Evolutionary conservation across 148 eudicot species (phyloP).

Genomic region (Nepenthes mirabilis): DNA sequence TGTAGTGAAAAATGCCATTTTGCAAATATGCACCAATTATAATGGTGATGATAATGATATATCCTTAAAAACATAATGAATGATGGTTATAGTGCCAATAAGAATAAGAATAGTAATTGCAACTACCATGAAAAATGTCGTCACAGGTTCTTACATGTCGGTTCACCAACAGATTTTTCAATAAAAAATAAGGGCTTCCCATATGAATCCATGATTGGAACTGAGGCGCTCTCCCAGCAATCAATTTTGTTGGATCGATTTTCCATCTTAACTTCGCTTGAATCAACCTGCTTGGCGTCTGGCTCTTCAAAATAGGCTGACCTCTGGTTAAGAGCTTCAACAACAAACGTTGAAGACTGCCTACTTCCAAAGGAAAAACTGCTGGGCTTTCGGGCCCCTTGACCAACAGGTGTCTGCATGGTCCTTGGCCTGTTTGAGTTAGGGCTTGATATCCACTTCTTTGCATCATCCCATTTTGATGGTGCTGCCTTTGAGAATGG

Average conservation of each 20-base stretch:
- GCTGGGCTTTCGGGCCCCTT: conserved; percentile 25
- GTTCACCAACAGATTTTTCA: conserved; percentile 25
- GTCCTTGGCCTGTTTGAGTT: conserved; percentile 29
- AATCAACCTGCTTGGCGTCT: conserved; percentile 44
- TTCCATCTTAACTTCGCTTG: conserved; percentile 26
- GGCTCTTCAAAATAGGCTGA: conserved; percentile 52
- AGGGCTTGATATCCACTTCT: conserved; percentile 75
- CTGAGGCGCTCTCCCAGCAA: conserved; percentile 34
- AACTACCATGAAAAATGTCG: neutral
- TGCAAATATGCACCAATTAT: too few species aligned
- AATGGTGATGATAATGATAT: neutral
- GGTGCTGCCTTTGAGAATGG: conserved; percentile 65
- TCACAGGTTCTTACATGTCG: conserved; percentile 27
- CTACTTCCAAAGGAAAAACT: conserved; percentile 31
- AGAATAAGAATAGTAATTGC: neutral
- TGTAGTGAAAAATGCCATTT: too few species aligned
- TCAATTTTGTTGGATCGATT: conserved; percentile 20
- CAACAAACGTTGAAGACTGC: conserved; percentile 35
- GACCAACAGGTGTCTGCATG: conserved; percentile 23
- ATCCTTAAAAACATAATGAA: neutral
- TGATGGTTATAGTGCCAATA: neutral
- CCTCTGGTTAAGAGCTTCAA: conserved; percentile 48
- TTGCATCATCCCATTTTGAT: conserved; percentile 84
- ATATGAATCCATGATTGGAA: conserved; percentile 20
- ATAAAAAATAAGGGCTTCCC: conserved; percentile 21